A percentile compares a stretch with the other conserved stretches of the same genome.
phyloP scores from a whole-genome alignment of 805 yeast genomes.

The Cyberlindnera mycetangii region DNA sequence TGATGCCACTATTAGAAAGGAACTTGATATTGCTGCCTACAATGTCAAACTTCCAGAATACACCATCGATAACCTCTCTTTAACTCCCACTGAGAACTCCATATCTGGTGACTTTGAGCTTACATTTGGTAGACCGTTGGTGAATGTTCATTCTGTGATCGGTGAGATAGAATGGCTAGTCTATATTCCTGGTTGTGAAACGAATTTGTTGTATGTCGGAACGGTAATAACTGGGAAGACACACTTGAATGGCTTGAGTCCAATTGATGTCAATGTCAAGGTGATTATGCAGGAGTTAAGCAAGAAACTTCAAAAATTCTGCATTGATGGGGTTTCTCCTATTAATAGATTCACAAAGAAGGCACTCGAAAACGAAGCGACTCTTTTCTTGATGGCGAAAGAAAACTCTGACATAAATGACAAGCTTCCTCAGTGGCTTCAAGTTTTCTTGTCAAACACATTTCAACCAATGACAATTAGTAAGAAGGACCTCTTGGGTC shows the following conservation, averaged over 20 bases:
- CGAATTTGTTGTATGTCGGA: conserved; percentile 13
- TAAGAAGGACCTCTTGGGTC: neutral
- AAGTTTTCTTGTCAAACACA: conserved; percentile 10
- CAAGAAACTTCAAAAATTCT: conserved; percentile 8
- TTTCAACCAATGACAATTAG: conserved; percentile 12
- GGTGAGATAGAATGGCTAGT: conserved; percentile 22
- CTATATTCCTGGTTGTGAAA: conserved; percentile 18
- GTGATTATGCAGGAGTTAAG: conserved; percentile 8
- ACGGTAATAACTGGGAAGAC: conserved; percentile 5
- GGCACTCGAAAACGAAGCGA: conserved; percentile 4
- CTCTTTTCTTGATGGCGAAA: conserved; percentile 13
- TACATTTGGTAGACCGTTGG: neutral
- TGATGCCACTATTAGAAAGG: conserved; percentile 1
- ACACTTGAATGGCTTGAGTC: neutral
- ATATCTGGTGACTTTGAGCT: neutral
- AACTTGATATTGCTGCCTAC: neutral
- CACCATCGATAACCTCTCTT: neutral
- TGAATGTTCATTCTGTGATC: neutral
- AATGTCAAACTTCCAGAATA: neutral
- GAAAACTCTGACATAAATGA: conserved; percentile 11
- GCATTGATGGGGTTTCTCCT: conserved; percentile 24
- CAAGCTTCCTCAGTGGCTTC: conserved; percentile 19
- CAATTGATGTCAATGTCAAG: neutral
- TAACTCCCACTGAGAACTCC: neutral
- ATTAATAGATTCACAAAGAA: conserved; percentile 15